Conservation (phyloP, 2,329 filamentous ascomycete genomes). For the Cytospora paraplurivora region DNA sequence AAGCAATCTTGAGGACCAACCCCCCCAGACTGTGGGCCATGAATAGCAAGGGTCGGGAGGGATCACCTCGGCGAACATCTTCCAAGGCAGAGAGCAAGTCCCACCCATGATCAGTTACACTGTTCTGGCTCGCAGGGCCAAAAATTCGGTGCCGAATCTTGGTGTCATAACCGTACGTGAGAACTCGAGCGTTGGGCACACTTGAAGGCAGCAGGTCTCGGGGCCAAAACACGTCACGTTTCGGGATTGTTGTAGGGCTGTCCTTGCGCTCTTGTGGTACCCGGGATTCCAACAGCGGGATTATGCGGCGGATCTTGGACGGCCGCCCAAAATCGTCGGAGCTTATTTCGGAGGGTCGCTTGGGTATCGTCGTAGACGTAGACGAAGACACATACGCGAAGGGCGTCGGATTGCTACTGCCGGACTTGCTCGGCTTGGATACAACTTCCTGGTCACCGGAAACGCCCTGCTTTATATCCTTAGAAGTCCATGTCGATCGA, state of each 20-base stretch:
- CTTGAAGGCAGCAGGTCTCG: conserved; percentile 32
- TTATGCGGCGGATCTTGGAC: background rate
- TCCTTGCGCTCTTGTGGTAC: background rate
- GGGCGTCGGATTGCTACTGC: background rate
- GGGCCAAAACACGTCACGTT: conserved; percentile 33
- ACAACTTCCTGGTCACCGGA: background rate
- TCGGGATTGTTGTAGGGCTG: background rate
- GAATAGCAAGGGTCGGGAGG: conserved; percentile 35
- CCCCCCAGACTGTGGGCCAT: conserved; percentile 41
- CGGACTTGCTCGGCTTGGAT: background rate
- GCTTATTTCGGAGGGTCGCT: background rate
- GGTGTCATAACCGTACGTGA: conserved; percentile 39
- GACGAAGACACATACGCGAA: background rate
- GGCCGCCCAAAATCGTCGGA: background rate
- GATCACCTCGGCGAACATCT: conserved; percentile 31
- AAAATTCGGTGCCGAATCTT: conserved; percentile 34
- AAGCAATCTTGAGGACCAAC: conserved; percentile 32
- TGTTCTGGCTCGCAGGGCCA: conserved; percentile 32
- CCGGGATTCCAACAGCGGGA: background rate
- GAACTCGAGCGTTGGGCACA: conserved; percentile 33
- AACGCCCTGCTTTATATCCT: background rate
- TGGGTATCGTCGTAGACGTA: background rate
- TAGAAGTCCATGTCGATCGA: background rate
- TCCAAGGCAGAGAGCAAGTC: conserved; percentile 41
- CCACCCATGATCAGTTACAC: conserved; percentile 39